Evolutionary conservation across 2,329 filamentous ascomycete genomes (phyloP).

Genomic region (Cordyceps farinosa): DNA sequence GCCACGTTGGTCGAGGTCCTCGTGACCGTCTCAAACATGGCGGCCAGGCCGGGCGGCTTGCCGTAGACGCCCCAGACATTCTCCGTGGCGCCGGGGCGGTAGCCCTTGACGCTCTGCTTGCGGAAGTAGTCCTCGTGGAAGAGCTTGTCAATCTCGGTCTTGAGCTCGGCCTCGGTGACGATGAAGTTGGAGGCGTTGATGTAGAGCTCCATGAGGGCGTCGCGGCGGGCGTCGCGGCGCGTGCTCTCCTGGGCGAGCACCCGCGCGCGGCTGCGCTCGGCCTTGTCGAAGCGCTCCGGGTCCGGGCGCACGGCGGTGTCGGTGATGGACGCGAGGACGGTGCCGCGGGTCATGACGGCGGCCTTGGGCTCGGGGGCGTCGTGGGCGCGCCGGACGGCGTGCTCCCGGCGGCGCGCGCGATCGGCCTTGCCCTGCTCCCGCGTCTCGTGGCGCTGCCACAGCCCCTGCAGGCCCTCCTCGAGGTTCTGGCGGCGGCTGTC

Average conservation of each 20-base stretch:
- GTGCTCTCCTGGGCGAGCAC: constrained; percentile 38
- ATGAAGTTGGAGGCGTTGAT: constrained; percentile 87
- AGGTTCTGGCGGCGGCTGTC: constrained; percentile 68
- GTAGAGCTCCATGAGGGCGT: constrained; percentile 82
- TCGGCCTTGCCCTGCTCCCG: constrained; percentile 34
- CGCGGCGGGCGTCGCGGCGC: constrained; percentile 58
- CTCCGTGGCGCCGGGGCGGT: constrained; percentile 34
- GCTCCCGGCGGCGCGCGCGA: constrained; percentile 46
- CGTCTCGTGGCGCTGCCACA: constrained; percentile 62
- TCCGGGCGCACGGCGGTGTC: constrained; percentile 56
- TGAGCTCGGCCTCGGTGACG: constrained; percentile 72
- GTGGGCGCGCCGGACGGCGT: constrained; percentile 45
- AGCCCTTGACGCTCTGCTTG: constrained; percentile 31
- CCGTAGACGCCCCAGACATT: constrained; percentile 53
- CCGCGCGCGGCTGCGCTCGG: constrained; percentile 43
- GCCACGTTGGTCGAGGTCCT: constrained; percentile 35
- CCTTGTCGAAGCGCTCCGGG: constrained; percentile 56
- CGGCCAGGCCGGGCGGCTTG: constrained; percentile 41
- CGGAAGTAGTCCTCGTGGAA: constrained; percentile 64
- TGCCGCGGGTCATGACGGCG: constrained; percentile 70
- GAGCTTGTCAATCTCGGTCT: constrained; percentile 67
- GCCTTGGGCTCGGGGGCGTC: constrained; percentile 68
- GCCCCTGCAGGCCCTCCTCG: constrained; percentile 62
- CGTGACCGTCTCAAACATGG: constrained; percentile 40
- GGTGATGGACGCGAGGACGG: constrained; percentile 50